phyloP scores from a whole-genome alignment of 257 asterid species.

The Nicotiana sylvestris region DNA sequence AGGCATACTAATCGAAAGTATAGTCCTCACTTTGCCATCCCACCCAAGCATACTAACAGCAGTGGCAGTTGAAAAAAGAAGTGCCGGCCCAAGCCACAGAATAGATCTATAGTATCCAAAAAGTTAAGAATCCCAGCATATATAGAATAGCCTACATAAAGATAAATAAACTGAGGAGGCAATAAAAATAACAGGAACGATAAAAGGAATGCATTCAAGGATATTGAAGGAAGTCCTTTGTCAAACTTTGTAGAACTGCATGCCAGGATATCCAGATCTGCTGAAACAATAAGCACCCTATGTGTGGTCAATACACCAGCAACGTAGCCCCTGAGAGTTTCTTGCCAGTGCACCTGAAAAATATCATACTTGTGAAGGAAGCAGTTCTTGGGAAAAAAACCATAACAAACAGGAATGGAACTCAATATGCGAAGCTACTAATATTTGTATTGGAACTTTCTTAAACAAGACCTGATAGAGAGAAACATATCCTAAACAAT shows the following conservation, averaged over 20 bases:
- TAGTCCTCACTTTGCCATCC: constrained; percentile 98
- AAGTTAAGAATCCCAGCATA: constrained; percentile 50
- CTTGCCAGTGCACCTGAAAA: constrained; percentile 96
- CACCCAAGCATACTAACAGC: constrained; percentile 92
- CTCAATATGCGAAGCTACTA: constrained; percentile 8
- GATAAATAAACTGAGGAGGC: neutral
- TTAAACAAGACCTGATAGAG: neutral
- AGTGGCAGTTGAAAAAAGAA: constrained; percentile 89
- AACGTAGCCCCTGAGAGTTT: constrained; percentile 92
- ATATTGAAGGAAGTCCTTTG: constrained; percentile 96
- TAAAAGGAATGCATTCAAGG: constrained; percentile 41
- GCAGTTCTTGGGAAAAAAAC: neutral
- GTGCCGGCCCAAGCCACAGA: constrained; percentile 99
- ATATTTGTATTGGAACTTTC: neutral
- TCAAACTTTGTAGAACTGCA: constrained; percentile 81
- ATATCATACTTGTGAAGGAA: constrained; percentile 5
- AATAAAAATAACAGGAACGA: neutral
- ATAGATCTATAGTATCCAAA: constrained; percentile 83
- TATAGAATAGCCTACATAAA: constrained; percentile 8
- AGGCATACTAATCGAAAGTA: constrained; percentile 87
- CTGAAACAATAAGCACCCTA: constrained; percentile 81
- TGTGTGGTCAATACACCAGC: constrained; percentile 93
- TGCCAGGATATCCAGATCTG: constrained; percentile 84
- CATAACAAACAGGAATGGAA: neutral
- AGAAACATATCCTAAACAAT: constrained; percentile 9